A percentile compares a stretch with the other conserved stretches of the same genome.
These are phyloP conservation scores for Cydonia oblonga DNA, from an alignment of 331 rosid genomes.

Conservation along the genomic window DNA sequence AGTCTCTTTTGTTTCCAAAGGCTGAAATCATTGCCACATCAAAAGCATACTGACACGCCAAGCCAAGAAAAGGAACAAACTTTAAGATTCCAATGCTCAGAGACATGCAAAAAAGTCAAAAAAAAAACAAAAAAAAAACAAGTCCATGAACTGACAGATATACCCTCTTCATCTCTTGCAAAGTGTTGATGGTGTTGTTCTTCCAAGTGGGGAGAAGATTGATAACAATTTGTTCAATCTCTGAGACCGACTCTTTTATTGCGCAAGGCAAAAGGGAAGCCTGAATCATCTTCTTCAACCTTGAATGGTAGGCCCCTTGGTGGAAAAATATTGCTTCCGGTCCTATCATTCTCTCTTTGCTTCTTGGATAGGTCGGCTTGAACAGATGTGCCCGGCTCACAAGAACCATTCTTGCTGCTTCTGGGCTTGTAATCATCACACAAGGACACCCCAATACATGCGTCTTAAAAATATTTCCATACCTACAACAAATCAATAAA, in stretches of 20 bases:
- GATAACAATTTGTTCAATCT: slow-evolving; percentile 45
- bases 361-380: slow-evolving; percentile 75
- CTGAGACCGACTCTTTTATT: slow-evolving; percentile 43
- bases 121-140: not conserved
- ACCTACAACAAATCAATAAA: slow-evolving; percentile 19
- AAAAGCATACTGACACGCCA: slow-evolving; percentile 58
- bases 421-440: slow-evolving; percentile 77
- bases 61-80: not conserved
- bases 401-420: slow-evolving; percentile 54
- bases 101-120: not conserved
- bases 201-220: slow-evolving; percentile 55
- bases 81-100: slow-evolving; percentile 8
- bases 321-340: slow-evolving; percentile 82
- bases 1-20: slow-evolving; percentile 40
- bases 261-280: slow-evolving; percentile 53
- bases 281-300: slow-evolving; percentile 56
- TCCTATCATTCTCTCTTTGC: slow-evolving; percentile 84
- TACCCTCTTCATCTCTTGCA: slow-evolving; percentile 81
- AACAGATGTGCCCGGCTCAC: slow-evolving; percentile 68
- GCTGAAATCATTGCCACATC: slow-evolving; percentile 81
- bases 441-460: slow-evolving; percentile 79
- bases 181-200: slow-evolving; percentile 47
- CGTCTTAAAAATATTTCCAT: slow-evolving; percentile 78
- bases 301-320: slow-evolving; percentile 68
- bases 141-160: not conserved